Percentiles rank a stretch among this genome's conserved stretches.
Evolutionary conservation across 139 green algal species (phyloP).

Genomic region (Chlorella sorokiniana): DNA sequence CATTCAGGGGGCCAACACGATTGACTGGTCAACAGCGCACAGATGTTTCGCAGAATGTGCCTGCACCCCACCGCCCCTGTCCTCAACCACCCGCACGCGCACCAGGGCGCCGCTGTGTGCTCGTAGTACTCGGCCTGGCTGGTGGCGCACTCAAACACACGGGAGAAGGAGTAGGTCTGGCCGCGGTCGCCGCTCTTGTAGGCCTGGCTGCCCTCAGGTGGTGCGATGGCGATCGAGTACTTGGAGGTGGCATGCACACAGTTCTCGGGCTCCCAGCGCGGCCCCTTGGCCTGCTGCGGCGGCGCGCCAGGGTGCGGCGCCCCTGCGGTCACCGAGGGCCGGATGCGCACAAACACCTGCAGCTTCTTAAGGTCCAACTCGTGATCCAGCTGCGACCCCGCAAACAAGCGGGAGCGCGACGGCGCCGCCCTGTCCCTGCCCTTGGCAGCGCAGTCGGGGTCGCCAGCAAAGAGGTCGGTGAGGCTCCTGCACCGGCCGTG

Average conservation of each 20-base stretch:
- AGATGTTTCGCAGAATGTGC: neutral
- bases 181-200: constrained; percentile 60
- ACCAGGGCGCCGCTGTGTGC: constrained; percentile 55
- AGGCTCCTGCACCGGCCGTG: constrained; percentile 31
- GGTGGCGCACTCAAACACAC: constrained; percentile 57
- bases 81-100: neutral
- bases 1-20: too few relatives aligned
- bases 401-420: constrained; percentile 9
- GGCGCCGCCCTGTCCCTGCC: neutral
- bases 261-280: constrained; percentile 37
- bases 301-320: neutral
- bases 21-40: too few relatives aligned
- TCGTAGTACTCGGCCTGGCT: constrained; percentile 57
- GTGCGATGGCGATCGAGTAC: constrained; percentile 54
- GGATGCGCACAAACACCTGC: constrained; percentile 63
- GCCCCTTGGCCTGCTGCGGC: neutral
- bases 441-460: constrained; percentile 26
- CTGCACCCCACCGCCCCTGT: neutral
- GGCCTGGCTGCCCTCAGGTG: constrained; percentile 49
- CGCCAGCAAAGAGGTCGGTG: constrained; percentile 31
- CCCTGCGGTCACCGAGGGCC: constrained; percentile 33
- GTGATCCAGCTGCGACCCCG: constrained; percentile 31
- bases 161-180: constrained; percentile 67
- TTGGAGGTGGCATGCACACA: constrained; percentile 59
- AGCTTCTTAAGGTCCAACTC: constrained; percentile 41